A percentile compares a stretch with the other conserved stretches of the same genome.
Conservation (phyloP, 2,329 filamentous ascomycete species). For the Trematosphaeria pertusa region DNA sequence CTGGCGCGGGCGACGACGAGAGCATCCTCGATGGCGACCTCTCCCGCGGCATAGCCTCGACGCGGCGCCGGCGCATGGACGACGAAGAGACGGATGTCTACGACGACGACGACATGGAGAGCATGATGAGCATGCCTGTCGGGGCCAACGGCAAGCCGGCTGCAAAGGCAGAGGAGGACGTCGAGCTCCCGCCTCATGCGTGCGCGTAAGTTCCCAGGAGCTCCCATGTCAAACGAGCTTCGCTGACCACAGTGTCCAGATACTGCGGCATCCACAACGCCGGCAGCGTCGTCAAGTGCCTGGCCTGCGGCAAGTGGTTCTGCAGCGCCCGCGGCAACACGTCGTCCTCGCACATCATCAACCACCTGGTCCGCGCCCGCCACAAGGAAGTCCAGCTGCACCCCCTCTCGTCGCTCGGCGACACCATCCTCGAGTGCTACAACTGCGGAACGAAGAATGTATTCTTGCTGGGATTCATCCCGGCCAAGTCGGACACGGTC, state of each 20-base stretch:
- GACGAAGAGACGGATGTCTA: conserved; percentile 86
- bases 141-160: conserved; percentile 68
- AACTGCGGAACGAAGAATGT: conserved; percentile 99
- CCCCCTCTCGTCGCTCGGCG: conserved; percentile 88
- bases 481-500: conserved; percentile 97
- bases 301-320: conserved; percentile 98
- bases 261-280: conserved; percentile 98
- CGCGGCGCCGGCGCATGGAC: conserved; percentile 69
- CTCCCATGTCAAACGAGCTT: not conserved
- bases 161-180: conserved; percentile 72
- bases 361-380: conserved; percentile 93
- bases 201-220: conserved; percentile 73
- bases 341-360: conserved; percentile 96
- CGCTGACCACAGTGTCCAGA: conserved; percentile 57
- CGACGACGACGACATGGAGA: conserved; percentile 77
- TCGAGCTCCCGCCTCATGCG: conserved; percentile 87
- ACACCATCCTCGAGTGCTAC: conserved; percentile 97
- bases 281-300: conserved; percentile 93
- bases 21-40: conserved; percentile 74
- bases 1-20: conserved; percentile 86
- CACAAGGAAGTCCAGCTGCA: conserved; percentile 99
- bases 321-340: conserved; percentile 97
- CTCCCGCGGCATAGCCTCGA: conserved; percentile 65
- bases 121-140: conserved; percentile 79
- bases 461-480: conserved; percentile 96